Conservation (phyloP, 495 filamentous ascomycete genomes). For the Neurospora sublineolata region DNA sequence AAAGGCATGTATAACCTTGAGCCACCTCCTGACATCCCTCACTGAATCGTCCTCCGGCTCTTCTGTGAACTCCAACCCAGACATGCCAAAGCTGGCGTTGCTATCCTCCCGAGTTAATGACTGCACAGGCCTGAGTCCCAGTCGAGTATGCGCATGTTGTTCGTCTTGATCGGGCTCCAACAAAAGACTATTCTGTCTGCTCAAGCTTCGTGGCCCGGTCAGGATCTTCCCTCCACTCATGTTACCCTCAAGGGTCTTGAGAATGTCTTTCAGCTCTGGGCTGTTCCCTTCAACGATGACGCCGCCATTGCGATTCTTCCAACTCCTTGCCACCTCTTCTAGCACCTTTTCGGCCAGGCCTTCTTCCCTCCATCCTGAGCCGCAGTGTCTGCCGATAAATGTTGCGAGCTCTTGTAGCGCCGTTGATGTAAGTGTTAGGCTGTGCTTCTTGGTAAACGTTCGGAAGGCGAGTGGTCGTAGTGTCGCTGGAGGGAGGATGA, state of each 20-base stretch:
- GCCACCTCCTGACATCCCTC: constrained; percentile 60
- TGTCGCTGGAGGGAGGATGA: constrained; percentile 75
- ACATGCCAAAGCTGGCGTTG: constrained; percentile 53
- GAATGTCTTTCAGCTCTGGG: constrained; percentile 61
- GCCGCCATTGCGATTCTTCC: constrained; percentile 74
- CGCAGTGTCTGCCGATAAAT: constrained; percentile 88
- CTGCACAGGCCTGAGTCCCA: constrained; percentile 31
- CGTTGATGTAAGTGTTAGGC: constrained; percentile 81
- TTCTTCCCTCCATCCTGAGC: constrained; percentile 91
- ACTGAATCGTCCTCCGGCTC: constrained; percentile 45
- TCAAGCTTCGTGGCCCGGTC: constrained; percentile 33
- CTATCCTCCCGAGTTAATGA: constrained; percentile 41
- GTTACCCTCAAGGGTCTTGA: constrained; percentile 69
- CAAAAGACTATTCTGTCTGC: constrained; percentile 48
- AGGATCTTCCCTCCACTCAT: constrained; percentile 70
- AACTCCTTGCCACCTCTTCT: constrained; percentile 79
- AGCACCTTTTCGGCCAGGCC: constrained; percentile 84
- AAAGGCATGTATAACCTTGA: constrained; percentile 67
- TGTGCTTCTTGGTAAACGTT: constrained; percentile 95
- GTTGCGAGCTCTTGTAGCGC: constrained; percentile 72
- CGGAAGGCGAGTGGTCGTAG: constrained; percentile 88
- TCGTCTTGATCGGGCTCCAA: constrained; percentile 27
- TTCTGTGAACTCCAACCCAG: constrained; percentile 47
- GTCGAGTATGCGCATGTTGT: constrained; percentile 28
- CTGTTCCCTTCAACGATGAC: constrained; percentile 83